These are phyloP conservation scores for Elsinoe fawcettii DNA, from an alignment of 2,329 filamentous ascomycete species.

Conservation along the genomic window DNA sequence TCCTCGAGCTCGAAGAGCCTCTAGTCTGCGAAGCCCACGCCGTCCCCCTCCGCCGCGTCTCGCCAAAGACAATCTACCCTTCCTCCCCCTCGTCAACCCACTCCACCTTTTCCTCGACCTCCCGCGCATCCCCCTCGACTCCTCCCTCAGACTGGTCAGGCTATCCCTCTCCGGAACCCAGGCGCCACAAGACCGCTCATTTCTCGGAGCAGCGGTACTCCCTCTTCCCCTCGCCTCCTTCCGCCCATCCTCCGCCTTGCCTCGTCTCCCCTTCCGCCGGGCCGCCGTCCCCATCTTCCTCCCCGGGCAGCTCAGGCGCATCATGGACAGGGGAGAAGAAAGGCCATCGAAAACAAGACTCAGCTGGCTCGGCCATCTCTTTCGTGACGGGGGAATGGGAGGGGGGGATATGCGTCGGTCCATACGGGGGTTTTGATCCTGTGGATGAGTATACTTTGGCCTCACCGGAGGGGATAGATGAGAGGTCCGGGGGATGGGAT, in stretches of 20 bases:
- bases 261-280: too few relatives aligned
- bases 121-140: too few relatives aligned
- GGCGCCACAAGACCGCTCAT: too few relatives aligned
- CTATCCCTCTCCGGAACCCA: too few relatives aligned
- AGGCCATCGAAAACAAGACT: background rate
- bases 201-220: background rate
- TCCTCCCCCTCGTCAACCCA: background rate
- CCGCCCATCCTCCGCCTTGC: too few relatives aligned
- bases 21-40: background rate
- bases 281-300: too few relatives aligned
- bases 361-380: background rate
- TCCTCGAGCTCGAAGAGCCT: background rate
- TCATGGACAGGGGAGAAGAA: background rate
- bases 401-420: background rate
- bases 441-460: background rate
- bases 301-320: too few relatives aligned
- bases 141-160: too few relatives aligned
- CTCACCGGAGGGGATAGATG: too few relatives aligned
- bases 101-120: background rate
- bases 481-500: background rate
- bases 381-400: background rate
- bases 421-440: background rate
- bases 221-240: background rate
- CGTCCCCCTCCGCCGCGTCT: background rate
- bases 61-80: background rate